Evolutionary conservation across 495 filamentous ascomycete species (phyloP).

Genomic region (Podospora pseudocomata): DNA sequence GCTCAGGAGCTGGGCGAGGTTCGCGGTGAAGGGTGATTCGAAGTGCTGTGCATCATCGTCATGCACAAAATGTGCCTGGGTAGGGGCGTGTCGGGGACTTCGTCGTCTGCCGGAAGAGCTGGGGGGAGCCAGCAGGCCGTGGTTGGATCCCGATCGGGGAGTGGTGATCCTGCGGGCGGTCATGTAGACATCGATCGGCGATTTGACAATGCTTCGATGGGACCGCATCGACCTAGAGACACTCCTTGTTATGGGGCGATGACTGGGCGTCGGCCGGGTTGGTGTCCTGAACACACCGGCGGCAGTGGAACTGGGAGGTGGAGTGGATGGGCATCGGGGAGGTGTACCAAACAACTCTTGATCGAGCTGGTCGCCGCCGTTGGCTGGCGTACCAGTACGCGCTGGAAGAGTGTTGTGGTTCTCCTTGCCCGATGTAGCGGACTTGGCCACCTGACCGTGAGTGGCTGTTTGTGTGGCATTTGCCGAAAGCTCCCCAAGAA

Average conservation of each 20-base stretch:
- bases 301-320: constrained; percentile 51
- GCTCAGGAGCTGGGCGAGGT: constrained; percentile 57
- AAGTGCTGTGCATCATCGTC: constrained; percentile 29
- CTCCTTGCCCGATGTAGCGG: constrained; percentile 41
- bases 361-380: constrained; percentile 46
- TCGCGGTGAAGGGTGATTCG: constrained; percentile 57
- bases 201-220: constrained; percentile 32
- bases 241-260: constrained; percentile 55
- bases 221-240: constrained; percentile 51
- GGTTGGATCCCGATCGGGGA: constrained; percentile 31
- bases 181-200: constrained; percentile 31
- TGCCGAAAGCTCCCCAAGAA: constrained; percentile 54
- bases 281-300: constrained; percentile 54
- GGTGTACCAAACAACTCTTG: constrained; percentile 56
- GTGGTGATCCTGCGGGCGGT: constrained; percentile 35
- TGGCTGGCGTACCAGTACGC: constrained; percentile 27
- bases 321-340: constrained; percentile 56
- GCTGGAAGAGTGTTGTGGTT: constrained; percentile 18
- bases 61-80: constrained; percentile 31
- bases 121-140: constrained; percentile 22
- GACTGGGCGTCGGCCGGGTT: constrained; percentile 53
- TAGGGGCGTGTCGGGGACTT: constrained; percentile 36
- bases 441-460: constrained; percentile 34
- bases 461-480: constrained; percentile 53
- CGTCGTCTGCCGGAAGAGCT: constrained; percentile 31